Conservation (phyloP, 176 grass and related monocot species). For the Aechmea fasciata region DNA sequence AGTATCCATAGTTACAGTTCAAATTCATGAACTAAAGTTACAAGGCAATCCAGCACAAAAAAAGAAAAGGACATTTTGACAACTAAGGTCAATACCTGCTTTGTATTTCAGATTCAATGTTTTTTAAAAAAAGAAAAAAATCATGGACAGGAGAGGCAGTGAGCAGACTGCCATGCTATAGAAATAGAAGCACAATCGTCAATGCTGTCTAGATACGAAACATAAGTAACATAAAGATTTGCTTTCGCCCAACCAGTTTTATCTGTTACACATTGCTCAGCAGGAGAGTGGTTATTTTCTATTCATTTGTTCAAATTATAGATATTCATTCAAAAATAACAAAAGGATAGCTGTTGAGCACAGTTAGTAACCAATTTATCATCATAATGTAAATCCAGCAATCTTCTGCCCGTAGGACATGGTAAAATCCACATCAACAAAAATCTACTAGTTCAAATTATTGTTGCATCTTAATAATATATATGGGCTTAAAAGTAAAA, state of each 20-base stretch:
- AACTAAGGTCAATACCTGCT: not conserved
- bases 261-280: not conserved
- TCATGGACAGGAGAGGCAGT: not conserved
- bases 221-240: not conserved
- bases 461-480: not conserved
- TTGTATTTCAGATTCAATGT: not conserved
- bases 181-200: not conserved
- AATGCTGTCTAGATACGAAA: not conserved
- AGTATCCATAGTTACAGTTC: not conserved
- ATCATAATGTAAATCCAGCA: too few species aligned
- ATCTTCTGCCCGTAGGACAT: too few species aligned
- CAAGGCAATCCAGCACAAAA: not conserved
- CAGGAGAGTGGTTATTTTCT: not conserved
- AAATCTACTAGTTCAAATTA: not conserved
- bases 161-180: not conserved
- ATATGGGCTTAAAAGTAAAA: not conserved
- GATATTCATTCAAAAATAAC: not conserved
- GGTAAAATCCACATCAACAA: not conserved
- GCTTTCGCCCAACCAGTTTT: not conserved
- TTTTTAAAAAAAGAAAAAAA: not conserved
- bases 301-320: not conserved
- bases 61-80: too few species aligned
- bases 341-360: too few species aligned
- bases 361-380: too few species aligned
- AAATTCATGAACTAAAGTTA: not conserved